phyloP scores from a whole-genome alignment of 108 stramenopile species.

The Parmales sp. region DNA sequence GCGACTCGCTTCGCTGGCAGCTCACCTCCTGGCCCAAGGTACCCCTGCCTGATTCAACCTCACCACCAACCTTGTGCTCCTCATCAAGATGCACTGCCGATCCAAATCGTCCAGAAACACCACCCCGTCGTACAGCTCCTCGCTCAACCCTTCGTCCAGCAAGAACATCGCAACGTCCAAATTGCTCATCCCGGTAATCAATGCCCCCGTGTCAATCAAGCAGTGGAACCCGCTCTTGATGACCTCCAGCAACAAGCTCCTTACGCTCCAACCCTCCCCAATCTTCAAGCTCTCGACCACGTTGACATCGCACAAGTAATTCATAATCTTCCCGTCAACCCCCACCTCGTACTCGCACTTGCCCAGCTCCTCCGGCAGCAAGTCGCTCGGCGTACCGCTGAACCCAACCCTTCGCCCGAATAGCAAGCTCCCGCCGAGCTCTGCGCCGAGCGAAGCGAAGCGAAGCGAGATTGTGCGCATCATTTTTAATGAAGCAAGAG shows the following conservation, averaged over 20 bases:
- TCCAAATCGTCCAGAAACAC: slow-evolving; percentile 89
- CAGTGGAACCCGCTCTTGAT: slow-evolving; percentile 70
- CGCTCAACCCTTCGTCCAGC: slow-evolving; percentile 52
- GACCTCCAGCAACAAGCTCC: slow-evolving; percentile 60
- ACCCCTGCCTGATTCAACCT: slow-evolving; percentile 76
- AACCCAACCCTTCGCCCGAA: slow-evolving; percentile 90
- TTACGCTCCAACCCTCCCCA: slow-evolving; percentile 62
- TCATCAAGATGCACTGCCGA: slow-evolving; percentile 83
- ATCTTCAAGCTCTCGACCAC: slow-evolving; percentile 65
- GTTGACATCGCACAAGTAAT: slow-evolving; percentile 74
- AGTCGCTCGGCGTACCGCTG: slow-evolving; percentile 94
- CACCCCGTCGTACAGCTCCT: slow-evolving; percentile 69
- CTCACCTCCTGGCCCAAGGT: slow-evolving; percentile 59
- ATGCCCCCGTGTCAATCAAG: slow-evolving; percentile 89
- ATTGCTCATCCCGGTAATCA: slow-evolving; percentile 90
- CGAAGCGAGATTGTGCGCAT: no score
- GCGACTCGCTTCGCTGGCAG: no score
- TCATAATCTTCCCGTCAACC: slow-evolving; percentile 90
- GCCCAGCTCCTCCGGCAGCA: slow-evolving; percentile 95
- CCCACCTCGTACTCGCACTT: slow-evolving; percentile 92
- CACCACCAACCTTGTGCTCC: slow-evolving; percentile 70
- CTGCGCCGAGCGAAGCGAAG: no score
- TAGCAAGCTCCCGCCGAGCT: slow-evolving; percentile 93
- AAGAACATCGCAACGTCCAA: slow-evolving; percentile 87
- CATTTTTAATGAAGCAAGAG: no score